phyloP scores from a whole-genome alignment of 495 filamentous ascomycete genomes.

The Lasiosphaeria miniovina region DNA sequence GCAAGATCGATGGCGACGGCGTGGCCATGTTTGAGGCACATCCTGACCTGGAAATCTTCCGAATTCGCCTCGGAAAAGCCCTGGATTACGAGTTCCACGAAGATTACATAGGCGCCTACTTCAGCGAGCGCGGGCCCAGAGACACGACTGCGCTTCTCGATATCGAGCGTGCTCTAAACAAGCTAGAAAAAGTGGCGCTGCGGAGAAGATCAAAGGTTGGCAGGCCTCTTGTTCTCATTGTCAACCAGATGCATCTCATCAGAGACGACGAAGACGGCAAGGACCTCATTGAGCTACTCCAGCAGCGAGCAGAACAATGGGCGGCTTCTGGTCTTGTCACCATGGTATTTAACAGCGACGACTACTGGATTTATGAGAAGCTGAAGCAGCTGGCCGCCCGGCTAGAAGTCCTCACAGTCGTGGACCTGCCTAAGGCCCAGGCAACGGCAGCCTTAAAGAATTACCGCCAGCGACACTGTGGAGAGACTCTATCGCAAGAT shows the following conservation, averaged over 20 bases:
- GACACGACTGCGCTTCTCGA: constrained; percentile 89
- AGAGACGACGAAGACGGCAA: constrained; percentile 87
- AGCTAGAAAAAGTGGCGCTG: constrained; percentile 91
- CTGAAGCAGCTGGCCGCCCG: constrained; percentile 85
- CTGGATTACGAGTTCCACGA: constrained; percentile 88
- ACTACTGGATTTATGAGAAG: constrained; percentile 97
- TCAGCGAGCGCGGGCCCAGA: constrained; percentile 87
- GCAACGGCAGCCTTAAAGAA: constrained; percentile 71
- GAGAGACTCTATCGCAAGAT: constrained; percentile 51
- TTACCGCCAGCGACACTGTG: constrained; percentile 69
- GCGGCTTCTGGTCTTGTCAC: constrained; percentile 85
- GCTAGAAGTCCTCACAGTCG: constrained; percentile 83
- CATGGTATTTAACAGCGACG: constrained; percentile 87
- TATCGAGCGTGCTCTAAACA: constrained; percentile 95
- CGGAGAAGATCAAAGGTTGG: constrained; percentile 54
- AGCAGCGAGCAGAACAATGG: constrained; percentile 95
- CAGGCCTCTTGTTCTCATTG: constrained; percentile 76
- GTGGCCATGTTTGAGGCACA: constrained; percentile 95
- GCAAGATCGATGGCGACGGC: constrained; percentile 79
- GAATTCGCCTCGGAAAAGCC: constrained; percentile 85
- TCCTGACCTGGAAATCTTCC: constrained; percentile 91
- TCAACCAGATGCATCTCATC: constrained; percentile 88
- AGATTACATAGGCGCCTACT: constrained; percentile 92
- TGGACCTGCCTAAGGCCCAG: constrained; percentile 72
- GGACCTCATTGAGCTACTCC: constrained; percentile 88